A percentile compares a stretch with the other conserved stretches of the same genome.
Evolutionary conservation across 768 basidiomycete genomes (phyloP).

Genomic region (Tylopilus rubrobrunneus): DNA sequence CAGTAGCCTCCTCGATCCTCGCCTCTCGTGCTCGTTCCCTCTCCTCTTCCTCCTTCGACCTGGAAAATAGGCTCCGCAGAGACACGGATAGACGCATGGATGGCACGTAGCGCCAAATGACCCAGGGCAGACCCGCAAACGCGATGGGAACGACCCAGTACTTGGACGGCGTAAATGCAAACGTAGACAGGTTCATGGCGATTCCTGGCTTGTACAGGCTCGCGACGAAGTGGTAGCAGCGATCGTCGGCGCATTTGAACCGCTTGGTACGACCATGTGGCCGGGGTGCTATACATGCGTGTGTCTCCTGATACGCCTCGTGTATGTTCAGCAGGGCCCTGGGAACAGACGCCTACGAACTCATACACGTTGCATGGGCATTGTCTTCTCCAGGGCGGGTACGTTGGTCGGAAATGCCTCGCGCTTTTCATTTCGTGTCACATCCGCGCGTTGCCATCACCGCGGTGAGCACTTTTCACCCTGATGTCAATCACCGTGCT

Average conservation of each 20-base stretch:
- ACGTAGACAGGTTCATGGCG: slow-evolving; percentile 30
- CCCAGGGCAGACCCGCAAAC: slow-evolving; percentile 25
- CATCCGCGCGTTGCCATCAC: not conserved
- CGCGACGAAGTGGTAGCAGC: slow-evolving; percentile 9
- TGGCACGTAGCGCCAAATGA: slow-evolving; percentile 19
- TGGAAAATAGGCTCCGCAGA: not conserved
- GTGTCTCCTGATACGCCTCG: slow-evolving; percentile 17
- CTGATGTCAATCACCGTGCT: slow-evolving; percentile 12
- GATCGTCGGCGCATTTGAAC: slow-evolving; percentile 25
- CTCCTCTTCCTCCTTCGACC: slow-evolving; percentile 22
- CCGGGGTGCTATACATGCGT: slow-evolving; percentile 21
- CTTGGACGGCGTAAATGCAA: slow-evolving; percentile 25
- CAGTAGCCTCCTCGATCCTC: not conserved
- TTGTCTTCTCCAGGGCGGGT: not conserved
- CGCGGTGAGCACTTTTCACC: slow-evolving; percentile 2
- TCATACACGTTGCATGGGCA: slow-evolving; percentile 22
- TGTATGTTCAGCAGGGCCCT: slow-evolving; percentile 14
- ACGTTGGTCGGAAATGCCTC: slow-evolving; percentile 4
- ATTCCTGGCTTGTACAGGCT: slow-evolving; percentile 18
- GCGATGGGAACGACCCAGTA: slow-evolving; percentile 27
- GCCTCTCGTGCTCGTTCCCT: slow-evolving; percentile 12
- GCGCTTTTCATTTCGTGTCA: slow-evolving; percentile 20
- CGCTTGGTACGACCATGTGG: slow-evolving; percentile 25
- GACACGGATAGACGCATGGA: not conserved
- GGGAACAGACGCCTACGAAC: slow-evolving; percentile 2